These are phyloP conservation scores for Coemansia sp. DNA, from an alignment of 192 early-diverging fungal genomes.

Conservation along the genomic window DNA sequence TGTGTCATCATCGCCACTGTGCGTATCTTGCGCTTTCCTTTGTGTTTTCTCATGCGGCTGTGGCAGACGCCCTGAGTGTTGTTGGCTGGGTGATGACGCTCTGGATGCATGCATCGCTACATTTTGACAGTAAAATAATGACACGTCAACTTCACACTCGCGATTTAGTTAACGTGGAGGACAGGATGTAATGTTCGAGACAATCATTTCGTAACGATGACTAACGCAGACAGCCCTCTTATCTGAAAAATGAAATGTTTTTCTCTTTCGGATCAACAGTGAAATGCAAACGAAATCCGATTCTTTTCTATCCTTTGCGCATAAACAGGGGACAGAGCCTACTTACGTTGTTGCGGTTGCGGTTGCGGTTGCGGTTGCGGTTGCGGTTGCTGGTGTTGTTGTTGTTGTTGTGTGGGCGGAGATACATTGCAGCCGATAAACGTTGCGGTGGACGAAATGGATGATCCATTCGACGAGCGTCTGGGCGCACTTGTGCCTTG, in stretches of 20 bases:
- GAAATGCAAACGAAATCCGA: not conserved
- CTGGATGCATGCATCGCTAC: not conserved
- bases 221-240: too few relatives aligned
- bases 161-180: too few relatives aligned
- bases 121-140: not conserved
- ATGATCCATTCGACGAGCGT: conserved; percentile 35
- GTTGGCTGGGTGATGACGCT: not conserved
- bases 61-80: not conserved
- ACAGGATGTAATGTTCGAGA: too few relatives aligned
- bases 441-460: conserved; percentile 23
- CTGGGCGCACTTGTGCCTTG: conserved; percentile 17
- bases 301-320: not conserved
- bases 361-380: too few relatives aligned
- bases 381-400: too few relatives aligned
- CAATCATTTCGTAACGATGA: too few relatives aligned
- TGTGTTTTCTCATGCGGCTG: not conserved
- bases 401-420: not conserved
- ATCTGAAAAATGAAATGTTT: not conserved
- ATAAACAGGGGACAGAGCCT: not conserved
- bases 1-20: not conserved
- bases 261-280: not conserved
- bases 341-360: too few relatives aligned
- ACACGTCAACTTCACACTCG: not conserved
- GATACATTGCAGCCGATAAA: not conserved
- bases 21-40: not conserved